A percentile compares a stretch with the other conserved stretches of the same genome.
Evolutionary conservation across 2,329 filamentous ascomycete species (phyloP).

Genomic region (Talaromyces piceae): DNA sequence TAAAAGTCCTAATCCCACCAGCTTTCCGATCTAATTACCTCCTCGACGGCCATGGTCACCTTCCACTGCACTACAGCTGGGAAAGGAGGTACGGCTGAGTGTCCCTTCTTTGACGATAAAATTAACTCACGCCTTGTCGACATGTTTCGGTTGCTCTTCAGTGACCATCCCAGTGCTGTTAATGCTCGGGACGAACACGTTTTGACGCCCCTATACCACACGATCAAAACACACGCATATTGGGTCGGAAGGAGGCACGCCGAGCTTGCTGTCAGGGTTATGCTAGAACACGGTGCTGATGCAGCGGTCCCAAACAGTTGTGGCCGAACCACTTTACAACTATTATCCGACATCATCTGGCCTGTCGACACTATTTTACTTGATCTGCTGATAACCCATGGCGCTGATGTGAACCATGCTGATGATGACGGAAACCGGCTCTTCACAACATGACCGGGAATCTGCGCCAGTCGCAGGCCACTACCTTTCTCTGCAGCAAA

Average conservation of each 20-base stretch:
- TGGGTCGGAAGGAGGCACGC: constrained; percentile 6
- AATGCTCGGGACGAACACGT: constrained; percentile 15
- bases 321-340: not conserved
- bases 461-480: constrained; percentile 15
- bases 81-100: not conserved
- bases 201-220: constrained; percentile 15
- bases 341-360: not conserved
- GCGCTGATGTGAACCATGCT: constrained; percentile 15
- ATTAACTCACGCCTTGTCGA: constrained; percentile 8
- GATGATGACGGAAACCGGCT: constrained; percentile 16
- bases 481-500: constrained; percentile 3
- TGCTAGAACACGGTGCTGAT: not conserved
- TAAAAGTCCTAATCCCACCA: not conserved
- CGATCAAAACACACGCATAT: constrained; percentile 8
- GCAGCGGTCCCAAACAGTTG: not conserved
- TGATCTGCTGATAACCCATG: constrained; percentile 14
- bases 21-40: constrained; percentile 8
- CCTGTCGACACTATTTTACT: not conserved
- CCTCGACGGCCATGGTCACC: constrained; percentile 10
- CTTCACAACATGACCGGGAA: constrained; percentile 18
- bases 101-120: constrained; percentile 7
- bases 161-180: constrained; percentile 13
- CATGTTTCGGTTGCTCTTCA: constrained; percentile 17
- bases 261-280: constrained; percentile 7
- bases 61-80: constrained; percentile 14